Evolutionary conservation across 1,284 basidiomycete species (phyloP).

Genomic region (Coniferiporia weirii): DNA sequence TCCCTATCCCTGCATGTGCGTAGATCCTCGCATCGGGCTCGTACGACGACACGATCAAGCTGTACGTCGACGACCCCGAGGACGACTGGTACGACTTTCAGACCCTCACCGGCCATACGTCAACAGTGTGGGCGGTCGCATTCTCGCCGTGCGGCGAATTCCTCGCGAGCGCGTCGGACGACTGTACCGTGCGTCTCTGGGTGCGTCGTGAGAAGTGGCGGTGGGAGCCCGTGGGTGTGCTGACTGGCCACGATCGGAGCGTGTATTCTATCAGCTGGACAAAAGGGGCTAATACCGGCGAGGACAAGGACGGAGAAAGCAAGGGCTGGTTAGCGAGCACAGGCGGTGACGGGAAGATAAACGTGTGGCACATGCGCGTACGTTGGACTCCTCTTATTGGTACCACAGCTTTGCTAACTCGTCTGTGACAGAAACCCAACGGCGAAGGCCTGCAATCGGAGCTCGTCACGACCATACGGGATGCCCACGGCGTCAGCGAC

Average conservation of each 20-base stretch:
- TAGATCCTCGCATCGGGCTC: slow-evolving; percentile 94
- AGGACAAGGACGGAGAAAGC: slow-evolving; percentile 21
- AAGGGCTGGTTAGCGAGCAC: slow-evolving; percentile 73
- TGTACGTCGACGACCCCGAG: slow-evolving; percentile 90
- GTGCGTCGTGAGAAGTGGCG: slow-evolving; percentile 47
- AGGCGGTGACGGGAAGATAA: slow-evolving; percentile 73
- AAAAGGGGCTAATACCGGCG: slow-evolving; percentile 28
- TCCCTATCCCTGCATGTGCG: slow-evolving; percentile 17
- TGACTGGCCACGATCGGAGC: slow-evolving; percentile 61
- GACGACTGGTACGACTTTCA: slow-evolving; percentile 93
- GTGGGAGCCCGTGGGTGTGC: slow-evolving; percentile 53
- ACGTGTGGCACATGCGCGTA: slow-evolving; percentile 69
- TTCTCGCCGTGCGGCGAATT: slow-evolving; percentile 80
- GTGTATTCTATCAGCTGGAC: slow-evolving; percentile 83
- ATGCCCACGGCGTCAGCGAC: slow-evolving; percentile 71
- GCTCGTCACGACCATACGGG: slow-evolving; percentile 46
- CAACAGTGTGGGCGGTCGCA: slow-evolving; percentile 90
- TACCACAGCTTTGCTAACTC: neutral
- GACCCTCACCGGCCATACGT: slow-evolving; percentile 75
- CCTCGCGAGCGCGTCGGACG: slow-evolving; percentile 82
- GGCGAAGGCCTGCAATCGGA: slow-evolving; percentile 32
- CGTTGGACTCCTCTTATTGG: slow-evolving; percentile 22
- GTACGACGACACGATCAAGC: slow-evolving; percentile 95
- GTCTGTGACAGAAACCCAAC: slow-evolving; percentile 3
- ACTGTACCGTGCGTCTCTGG: slow-evolving; percentile 72